Conservation (phyloP, 1,284 basidiomycete genomes). For the Moesziomyces globuligerus region DNA sequence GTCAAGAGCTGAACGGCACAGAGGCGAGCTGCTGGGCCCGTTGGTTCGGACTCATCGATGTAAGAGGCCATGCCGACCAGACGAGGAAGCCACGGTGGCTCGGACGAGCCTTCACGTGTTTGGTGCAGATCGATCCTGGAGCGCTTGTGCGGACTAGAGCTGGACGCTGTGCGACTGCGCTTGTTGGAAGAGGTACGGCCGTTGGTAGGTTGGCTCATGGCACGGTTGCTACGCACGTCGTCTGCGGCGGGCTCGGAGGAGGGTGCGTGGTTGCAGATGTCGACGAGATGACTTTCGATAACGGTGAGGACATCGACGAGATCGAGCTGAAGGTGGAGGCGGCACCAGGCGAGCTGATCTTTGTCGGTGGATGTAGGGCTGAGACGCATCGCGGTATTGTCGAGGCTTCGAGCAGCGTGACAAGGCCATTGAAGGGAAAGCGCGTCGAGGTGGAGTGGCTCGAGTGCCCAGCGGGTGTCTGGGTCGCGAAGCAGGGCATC, state of each 20-base stretch:
- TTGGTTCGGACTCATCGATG: neutral
- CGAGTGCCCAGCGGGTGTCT: conserved; percentile 33
- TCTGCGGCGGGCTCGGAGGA: neutral
- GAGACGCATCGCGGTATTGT: conserved; percentile 20
- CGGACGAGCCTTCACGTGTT: neutral
- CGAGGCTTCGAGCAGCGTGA: neutral
- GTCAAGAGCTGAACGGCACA: conserved; percentile 26
- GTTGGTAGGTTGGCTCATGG: neutral
- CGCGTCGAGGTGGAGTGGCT: conserved; percentile 20
- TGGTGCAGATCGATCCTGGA: conserved; percentile 3
- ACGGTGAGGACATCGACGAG: conserved; percentile 16
- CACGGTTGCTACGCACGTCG: neutral
- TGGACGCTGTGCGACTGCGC: neutral
- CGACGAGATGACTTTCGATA: neutral
- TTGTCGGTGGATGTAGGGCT: conserved; percentile 15
- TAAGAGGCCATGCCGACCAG: conserved; percentile 9
- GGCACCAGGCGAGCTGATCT: conserved; percentile 24
- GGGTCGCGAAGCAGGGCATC: conserved; percentile 24
- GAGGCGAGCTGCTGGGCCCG: conserved; percentile 6
- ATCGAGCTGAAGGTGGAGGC: conserved; percentile 20
- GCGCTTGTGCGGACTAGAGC: conserved; percentile 9
- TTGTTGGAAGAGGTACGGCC: neutral
- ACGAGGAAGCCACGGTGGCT: neutral
- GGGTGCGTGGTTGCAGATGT: neutral
- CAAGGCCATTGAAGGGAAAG: conserved; percentile 16